Evolutionary conservation across 805 yeast genomes (phyloP).

Genomic region (Spathaspora sp.): DNA sequence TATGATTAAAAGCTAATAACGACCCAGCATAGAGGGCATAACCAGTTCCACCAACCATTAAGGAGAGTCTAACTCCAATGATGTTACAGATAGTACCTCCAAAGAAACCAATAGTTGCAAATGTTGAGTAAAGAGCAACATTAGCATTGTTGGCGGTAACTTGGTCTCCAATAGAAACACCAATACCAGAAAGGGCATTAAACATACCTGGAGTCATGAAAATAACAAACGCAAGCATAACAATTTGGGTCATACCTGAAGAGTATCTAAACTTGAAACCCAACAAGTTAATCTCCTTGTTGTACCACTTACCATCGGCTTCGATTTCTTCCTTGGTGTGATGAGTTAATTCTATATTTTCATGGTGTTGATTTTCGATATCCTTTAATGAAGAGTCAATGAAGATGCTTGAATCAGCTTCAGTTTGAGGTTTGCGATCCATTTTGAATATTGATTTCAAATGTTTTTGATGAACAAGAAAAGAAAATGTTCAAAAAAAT

Average conservation of each 20-base stretch:
- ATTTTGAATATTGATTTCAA: too few relatives aligned
- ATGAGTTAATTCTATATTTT: slow-evolving; percentile 17
- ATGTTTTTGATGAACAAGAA: too few relatives aligned
- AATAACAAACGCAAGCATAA: slow-evolving; percentile 43
- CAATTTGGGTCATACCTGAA: slow-evolving; percentile 27
- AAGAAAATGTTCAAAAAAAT: too few relatives aligned
- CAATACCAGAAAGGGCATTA: slow-evolving; percentile 49
- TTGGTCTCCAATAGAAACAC: slow-evolving; percentile 42
- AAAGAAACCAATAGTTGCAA: slow-evolving; percentile 54
- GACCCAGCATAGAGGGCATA: slow-evolving; percentile 53
- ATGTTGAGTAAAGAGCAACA: slow-evolving; percentile 52
- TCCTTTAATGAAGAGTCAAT: not conserved
- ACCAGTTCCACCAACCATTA: slow-evolving; percentile 53
- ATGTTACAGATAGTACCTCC: slow-evolving; percentile 53
- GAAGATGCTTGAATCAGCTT: too few relatives aligned
- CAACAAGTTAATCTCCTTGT: slow-evolving; percentile 9
- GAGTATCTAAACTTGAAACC: slow-evolving; percentile 8
- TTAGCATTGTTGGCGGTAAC: slow-evolving; percentile 44
- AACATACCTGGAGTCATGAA: slow-evolving; percentile 52
- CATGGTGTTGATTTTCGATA: slow-evolving; percentile 5
- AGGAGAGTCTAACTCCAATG: slow-evolving; percentile 43
- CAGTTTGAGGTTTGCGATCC: too few relatives aligned
- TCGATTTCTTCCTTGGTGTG: slow-evolving; percentile 28
- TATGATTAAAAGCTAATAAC: slow-evolving; percentile 45
- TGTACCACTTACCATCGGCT: slow-evolving; percentile 40